Evolutionary conservation across 1,139 yeast species (phyloP).

Genomic region (Sugiyamaella neomexicana): DNA sequence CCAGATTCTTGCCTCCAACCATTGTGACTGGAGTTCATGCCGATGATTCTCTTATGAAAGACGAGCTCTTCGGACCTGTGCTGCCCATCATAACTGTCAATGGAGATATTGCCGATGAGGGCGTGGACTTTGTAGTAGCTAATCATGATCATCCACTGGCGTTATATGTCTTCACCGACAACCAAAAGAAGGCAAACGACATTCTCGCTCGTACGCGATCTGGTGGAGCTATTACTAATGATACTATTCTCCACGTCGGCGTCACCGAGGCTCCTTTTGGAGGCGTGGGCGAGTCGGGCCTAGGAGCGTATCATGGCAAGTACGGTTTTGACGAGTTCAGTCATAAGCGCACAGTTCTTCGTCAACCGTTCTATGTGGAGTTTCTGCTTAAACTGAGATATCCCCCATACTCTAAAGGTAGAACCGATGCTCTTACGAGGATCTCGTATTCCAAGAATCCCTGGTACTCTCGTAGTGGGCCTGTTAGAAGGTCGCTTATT

Average conservation of each 20-base stretch:
- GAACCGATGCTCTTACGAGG: conserved; percentile 34
- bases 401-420: conserved; percentile 57
- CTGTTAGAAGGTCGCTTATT: conserved; percentile 26
- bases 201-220: conserved; percentile 62
- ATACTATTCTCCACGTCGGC: conserved; percentile 70
- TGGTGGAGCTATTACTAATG: conserved; percentile 75
- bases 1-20: conserved; percentile 72
- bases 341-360: conserved; percentile 69
- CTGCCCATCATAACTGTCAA: conserved; percentile 67
- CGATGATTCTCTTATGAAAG: conserved; percentile 70
- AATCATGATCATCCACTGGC: conserved; percentile 88
- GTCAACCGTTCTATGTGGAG: conserved; percentile 71
- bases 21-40: conserved; percentile 57
- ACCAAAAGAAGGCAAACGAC: conserved; percentile 51
- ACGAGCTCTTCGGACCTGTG: conserved; percentile 84
- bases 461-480: conserved; percentile 32
- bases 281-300: conserved; percentile 84
- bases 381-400: conserved; percentile 58
- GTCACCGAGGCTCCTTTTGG: conserved; percentile 83
- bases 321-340: conserved; percentile 72
- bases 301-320: conserved; percentile 70
- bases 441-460: conserved; percentile 21
- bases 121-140: conserved; percentile 50
- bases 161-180: conserved; percentile 66
- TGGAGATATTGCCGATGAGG: conserved; percentile 46